phyloP scores from a whole-genome alignment of 164 flowering plant genomes.

The Paratinospora sagittata region DNA sequence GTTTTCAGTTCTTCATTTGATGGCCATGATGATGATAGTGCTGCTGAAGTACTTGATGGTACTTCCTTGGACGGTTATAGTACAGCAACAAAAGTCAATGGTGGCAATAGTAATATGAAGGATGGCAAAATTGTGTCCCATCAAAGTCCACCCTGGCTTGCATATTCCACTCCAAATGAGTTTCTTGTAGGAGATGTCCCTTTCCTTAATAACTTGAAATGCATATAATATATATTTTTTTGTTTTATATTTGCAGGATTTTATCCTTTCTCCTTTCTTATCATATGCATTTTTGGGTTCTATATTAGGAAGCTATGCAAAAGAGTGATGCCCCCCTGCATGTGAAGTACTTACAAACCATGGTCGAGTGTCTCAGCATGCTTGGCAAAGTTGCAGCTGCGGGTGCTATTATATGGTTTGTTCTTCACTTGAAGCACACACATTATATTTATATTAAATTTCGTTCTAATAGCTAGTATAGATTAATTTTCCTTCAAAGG shows the following conservation, averaged over 20 bases:
- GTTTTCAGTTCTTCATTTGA: conserved; percentile 69
- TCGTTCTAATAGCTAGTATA: not conserved
- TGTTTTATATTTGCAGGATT: not conserved
- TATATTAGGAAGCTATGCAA: conserved; percentile 66
- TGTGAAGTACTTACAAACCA: conserved; percentile 88
- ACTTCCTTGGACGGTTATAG: conserved; percentile 39
- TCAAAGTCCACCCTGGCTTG: conserved; percentile 80
- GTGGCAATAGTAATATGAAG: conserved; percentile 45
- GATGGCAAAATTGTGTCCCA: conserved; percentile 41
- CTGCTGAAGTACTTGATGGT: conserved; percentile 44
- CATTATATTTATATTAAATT: not conserved
- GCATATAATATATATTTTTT: not conserved
- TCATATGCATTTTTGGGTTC: not conserved
- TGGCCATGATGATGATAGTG: conserved; percentile 75
- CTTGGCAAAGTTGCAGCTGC: conserved; percentile 98
- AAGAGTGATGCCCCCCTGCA: conserved; percentile 88
- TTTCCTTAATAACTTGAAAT: conserved; percentile 1
- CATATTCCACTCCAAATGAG: conserved; percentile 81
- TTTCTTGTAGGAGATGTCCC: conserved; percentile 62
- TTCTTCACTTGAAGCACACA: not conserved
- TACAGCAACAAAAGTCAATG: conserved; percentile 35
- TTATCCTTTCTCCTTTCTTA: not conserved
- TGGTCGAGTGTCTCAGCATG: conserved; percentile 94
- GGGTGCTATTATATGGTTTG: conserved; percentile 94
- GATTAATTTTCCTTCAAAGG: not conserved